Evolutionary conservation across 306 rosid genomes (phyloP).

Genomic region (Herpetospermum pedunculosum): DNA sequence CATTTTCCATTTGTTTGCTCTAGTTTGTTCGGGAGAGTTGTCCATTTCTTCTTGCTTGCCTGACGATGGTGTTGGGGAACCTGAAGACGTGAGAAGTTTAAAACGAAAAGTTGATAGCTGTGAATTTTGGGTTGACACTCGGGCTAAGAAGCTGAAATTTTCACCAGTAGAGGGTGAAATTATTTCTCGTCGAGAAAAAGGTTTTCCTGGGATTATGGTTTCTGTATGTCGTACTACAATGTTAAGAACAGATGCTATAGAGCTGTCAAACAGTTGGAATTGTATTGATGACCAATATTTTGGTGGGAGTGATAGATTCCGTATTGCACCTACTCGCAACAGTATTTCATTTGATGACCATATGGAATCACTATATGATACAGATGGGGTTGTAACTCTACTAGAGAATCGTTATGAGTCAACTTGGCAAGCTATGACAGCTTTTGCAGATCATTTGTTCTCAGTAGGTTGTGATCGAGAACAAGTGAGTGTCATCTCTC

Average conservation of each 20-base stretch:
- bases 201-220: conserved; percentile 71
- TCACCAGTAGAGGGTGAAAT: conserved; percentile 68
- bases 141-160: conserved; percentile 51
- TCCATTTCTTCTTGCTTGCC: conserved; percentile 67
- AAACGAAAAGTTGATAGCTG: conserved; percentile 55
- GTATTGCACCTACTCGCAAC: conserved; percentile 13
- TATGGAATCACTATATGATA: conserved; percentile 27
- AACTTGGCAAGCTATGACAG: conserved; percentile 74
- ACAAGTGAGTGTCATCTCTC: conserved; percentile 26
- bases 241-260: conserved; percentile 40
- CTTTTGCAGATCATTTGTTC: conserved; percentile 43
- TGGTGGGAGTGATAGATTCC: conserved; percentile 19
- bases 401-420: conserved; percentile 29
- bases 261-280: conserved; percentile 36
- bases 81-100: conserved; percentile 59
- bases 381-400: conserved; percentile 23
- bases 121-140: conserved; percentile 36
- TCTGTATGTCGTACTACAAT: conserved; percentile 32
- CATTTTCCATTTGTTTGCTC: conserved; percentile 66
- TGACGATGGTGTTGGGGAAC: conserved; percentile 79
- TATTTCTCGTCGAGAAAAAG: conserved; percentile 90
- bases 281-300: conserved; percentile 17
- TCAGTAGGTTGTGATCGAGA: conserved; percentile 25
- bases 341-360: conserved; percentile 27
- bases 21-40: conserved; percentile 62